Percentiles rank a stretch among this genome's conserved stretches.
Evolutionary conservation across 2,329 filamentous ascomycete species (phyloP).

Genomic region (Trichophyton verrucosum): DNA sequence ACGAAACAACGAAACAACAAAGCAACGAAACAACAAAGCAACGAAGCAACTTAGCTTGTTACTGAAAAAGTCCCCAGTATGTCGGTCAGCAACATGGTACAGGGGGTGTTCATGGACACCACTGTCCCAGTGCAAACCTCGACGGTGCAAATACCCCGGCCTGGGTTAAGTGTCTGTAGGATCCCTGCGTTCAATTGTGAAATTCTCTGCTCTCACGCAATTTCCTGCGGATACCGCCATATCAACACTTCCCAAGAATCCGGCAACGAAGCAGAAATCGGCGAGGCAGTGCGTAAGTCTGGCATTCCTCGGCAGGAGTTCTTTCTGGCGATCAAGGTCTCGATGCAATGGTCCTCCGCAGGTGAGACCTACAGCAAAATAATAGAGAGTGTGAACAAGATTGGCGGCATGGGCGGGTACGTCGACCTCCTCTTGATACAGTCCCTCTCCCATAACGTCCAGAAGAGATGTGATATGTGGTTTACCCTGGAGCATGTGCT

Average conservation of each 20-base stretch:
- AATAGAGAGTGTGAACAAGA: slow-evolving; percentile 50
- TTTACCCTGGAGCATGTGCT: slow-evolving; percentile 50
- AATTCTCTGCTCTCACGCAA: slow-evolving; percentile 46
- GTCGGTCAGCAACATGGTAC: no score
- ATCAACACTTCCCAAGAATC: slow-evolving; percentile 55
- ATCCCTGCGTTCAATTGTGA: slow-evolving; percentile 41
- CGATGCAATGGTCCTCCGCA: slow-evolving; percentile 40
- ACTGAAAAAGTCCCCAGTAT: background rate
- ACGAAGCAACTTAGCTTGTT: background rate
- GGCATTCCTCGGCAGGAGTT: slow-evolving; percentile 33
- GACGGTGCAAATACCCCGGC: slow-evolving; percentile 45
- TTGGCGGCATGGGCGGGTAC: slow-evolving; percentile 47
- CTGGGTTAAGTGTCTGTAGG: slow-evolving; percentile 62
- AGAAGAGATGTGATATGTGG: slow-evolving; percentile 50
- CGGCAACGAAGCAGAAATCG: slow-evolving; percentile 55
- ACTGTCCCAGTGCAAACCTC: slow-evolving; percentile 39
- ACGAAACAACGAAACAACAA: background rate
- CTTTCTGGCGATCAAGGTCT: slow-evolving; percentile 61
- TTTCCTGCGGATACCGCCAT: slow-evolving; percentile 34
- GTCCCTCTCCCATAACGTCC: slow-evolving; percentile 42
- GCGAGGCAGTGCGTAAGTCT: slow-evolving; percentile 48
- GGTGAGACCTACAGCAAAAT: slow-evolving; percentile 49
- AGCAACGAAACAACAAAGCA: background rate
- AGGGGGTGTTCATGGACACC: slow-evolving; percentile 27
- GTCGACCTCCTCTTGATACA: slow-evolving; percentile 63